Conservation (phyloP, 768 basidiomycete genomes). For the Leccinum rimulosum region DNA sequence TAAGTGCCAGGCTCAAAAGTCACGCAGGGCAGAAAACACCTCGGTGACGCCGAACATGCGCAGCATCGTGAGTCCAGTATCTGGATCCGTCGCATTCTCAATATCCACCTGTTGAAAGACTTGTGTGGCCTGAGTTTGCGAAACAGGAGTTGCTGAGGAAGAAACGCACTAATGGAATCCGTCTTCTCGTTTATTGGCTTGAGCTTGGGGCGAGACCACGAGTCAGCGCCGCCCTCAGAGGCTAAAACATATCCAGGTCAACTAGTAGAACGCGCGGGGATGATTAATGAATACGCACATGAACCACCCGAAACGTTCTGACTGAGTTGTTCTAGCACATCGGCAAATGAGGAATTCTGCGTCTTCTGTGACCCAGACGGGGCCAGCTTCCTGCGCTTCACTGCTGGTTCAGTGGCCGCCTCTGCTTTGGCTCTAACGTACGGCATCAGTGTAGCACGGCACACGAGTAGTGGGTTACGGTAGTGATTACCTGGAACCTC, state of each 20-base stretch:
- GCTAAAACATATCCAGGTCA: conserved; percentile 34
- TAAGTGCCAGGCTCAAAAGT: conserved; percentile 1
- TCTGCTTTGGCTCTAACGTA: conserved; percentile 25
- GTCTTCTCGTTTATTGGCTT: conserved; percentile 52
- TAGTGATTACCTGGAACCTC: conserved; percentile 15
- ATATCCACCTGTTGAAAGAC: conserved; percentile 98
- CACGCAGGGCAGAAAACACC: conserved; percentile 38
- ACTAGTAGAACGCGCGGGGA: background rate
- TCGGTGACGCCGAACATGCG: conserved; percentile 92
- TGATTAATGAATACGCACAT: conserved; percentile 34
- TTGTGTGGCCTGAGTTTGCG: conserved; percentile 26
- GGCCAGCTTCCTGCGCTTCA: conserved; percentile 55
- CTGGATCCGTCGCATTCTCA: conserved; percentile 56
- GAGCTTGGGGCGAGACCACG: conserved; percentile 67
- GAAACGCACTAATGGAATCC: conserved; percentile 64
- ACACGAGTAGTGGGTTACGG: background rate
- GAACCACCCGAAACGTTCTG: conserved; percentile 41
- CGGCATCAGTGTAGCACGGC: conserved; percentile 5
- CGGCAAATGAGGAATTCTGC: conserved; percentile 49
- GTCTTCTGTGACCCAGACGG: conserved; percentile 32
- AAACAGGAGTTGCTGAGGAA: background rate
- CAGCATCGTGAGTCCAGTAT: conserved; percentile 41
- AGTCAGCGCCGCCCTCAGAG: conserved; percentile 75
- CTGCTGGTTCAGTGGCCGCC: conserved; percentile 36
- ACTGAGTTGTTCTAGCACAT: conserved; percentile 61